phyloP scores from a whole-genome alignment of 805 yeast species.

The Wickerhamomyces hampshirensis region DNA sequence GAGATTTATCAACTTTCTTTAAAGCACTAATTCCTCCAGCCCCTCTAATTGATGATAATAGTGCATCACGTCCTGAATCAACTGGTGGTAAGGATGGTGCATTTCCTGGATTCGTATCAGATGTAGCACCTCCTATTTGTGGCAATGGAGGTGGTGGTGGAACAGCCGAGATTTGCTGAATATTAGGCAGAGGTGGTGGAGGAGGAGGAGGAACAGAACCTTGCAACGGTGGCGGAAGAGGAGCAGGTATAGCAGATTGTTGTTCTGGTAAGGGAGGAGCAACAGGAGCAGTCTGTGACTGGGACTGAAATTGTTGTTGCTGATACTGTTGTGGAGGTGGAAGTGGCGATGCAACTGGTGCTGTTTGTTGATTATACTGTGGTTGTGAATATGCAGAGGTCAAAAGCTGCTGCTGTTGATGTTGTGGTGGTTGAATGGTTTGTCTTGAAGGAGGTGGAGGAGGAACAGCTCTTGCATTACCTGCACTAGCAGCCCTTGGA shows the following conservation, averaged over 20 bases:
- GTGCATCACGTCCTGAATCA: conserved; percentile 69
- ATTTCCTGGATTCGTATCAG: conserved; percentile 19
- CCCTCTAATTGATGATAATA: conserved; percentile 79
- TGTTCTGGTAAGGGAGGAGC: conserved; percentile 5
- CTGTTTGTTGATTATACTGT: conserved; percentile 20
- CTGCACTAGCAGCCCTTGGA: conserved; percentile 14
- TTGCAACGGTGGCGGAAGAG: conserved; percentile 15
- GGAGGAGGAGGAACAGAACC: conserved; percentile 10
- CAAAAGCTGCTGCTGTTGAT: conserved; percentile 17
- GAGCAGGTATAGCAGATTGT: conserved; percentile 5
- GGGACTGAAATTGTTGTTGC: conserved; percentile 10
- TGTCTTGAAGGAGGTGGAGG: conserved; percentile 21
- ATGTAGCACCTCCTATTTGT: conserved; percentile 13
- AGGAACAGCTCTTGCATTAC: conserved; percentile 10
- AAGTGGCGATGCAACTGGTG: conserved; percentile 13
- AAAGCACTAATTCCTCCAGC: conserved; percentile 65
- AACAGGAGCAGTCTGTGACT: conserved; percentile 10
- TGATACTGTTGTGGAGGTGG: conserved; percentile 6
- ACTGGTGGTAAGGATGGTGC: conserved; percentile 29
- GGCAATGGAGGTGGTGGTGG: conserved; percentile 30
- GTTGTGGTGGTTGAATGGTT: conserved; percentile 17
- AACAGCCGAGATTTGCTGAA: conserved; percentile 20
- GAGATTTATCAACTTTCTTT: conserved; percentile 76
- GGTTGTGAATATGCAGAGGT: conserved; percentile 16
- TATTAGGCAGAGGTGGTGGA: conserved; percentile 20